A percentile compares a stretch with the other conserved stretches of the same genome.
Conservation (phyloP, 345 rosid genomes). For the Salix brachista region DNA sequence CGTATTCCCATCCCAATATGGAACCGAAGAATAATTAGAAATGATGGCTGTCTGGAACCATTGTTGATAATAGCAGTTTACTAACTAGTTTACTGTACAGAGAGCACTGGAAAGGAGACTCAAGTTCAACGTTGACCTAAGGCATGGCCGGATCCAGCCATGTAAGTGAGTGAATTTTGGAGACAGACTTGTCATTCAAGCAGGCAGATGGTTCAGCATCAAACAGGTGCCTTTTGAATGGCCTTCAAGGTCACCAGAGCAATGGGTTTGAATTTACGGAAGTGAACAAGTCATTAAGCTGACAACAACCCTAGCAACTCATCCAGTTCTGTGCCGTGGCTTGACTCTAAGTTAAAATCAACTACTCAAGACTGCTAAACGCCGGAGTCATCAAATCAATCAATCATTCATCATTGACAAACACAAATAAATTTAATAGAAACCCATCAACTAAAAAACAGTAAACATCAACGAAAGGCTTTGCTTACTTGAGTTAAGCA, state of each 20-base stretch:
- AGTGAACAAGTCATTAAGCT: background rate
- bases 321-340: background rate
- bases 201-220: background rate
- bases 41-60: background rate
- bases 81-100: background rate
- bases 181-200: background rate
- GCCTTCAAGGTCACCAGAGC: background rate
- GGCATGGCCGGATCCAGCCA: background rate
- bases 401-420: background rate
- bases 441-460: background rate
- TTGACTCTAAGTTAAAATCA: background rate
- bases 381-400: background rate
- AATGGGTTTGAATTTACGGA: background rate
- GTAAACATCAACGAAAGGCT: background rate
- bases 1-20: background rate
- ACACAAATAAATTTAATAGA: background rate
- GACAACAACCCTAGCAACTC: background rate
- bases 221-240: background rate
- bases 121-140: background rate
- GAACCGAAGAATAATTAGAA: background rate
- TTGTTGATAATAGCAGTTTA: background rate
- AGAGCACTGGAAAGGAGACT: background rate
- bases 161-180: background rate
- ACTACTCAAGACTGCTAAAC: background rate
- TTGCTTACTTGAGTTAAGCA: background rate